A percentile compares a stretch with the other conserved stretches of the same genome.
Evolutionary conservation across 1,284 basidiomycete species (phyloP).

Genomic region (Uromyces viciae-fabae): DNA sequence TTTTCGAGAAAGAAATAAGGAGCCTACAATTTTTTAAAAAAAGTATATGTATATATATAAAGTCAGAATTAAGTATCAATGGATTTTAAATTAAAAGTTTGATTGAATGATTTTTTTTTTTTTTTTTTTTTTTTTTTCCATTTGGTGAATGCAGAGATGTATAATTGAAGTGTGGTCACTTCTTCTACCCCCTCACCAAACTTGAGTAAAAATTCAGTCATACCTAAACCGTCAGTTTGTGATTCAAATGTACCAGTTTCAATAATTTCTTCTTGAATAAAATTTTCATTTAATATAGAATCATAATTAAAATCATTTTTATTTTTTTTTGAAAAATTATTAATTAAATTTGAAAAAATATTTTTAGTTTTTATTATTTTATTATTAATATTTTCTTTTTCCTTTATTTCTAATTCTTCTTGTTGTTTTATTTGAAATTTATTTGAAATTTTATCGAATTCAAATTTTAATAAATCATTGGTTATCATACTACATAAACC

Average conservation of each 20-base stretch:
- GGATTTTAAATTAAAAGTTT: too few relatives aligned
- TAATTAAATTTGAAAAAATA: constrained; percentile 14
- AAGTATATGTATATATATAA: neutral
- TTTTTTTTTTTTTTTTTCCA: too few relatives aligned
- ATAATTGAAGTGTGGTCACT: constrained; percentile 66
- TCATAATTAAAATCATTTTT: constrained; percentile 39
- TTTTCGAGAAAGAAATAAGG: constrained; percentile 80
- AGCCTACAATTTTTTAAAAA: constrained; percentile 59
- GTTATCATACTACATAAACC: neutral
- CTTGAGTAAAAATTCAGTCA: constrained; percentile 85
- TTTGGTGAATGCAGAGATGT: constrained; percentile 85
- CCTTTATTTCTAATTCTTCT: neutral
- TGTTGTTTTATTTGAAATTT: neutral
- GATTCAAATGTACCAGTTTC: constrained; percentile 64
- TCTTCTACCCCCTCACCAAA: constrained; percentile 90
- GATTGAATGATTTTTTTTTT: too few relatives aligned
- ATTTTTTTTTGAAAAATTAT: constrained; percentile 20
- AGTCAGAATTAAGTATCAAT: too few relatives aligned
- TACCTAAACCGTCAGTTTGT: constrained; percentile 60
- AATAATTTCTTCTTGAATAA: constrained; percentile 53
- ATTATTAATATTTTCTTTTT: too few relatives aligned
- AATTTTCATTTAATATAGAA: constrained; percentile 47
- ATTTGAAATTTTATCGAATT: neutral
- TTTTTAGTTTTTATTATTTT: too few relatives aligned
- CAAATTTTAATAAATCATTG: constrained; percentile 14